These are phyloP conservation scores for Fusarium foetens DNA, from an alignment of 2,329 filamentous ascomycete species.

Conservation along the genomic window DNA sequence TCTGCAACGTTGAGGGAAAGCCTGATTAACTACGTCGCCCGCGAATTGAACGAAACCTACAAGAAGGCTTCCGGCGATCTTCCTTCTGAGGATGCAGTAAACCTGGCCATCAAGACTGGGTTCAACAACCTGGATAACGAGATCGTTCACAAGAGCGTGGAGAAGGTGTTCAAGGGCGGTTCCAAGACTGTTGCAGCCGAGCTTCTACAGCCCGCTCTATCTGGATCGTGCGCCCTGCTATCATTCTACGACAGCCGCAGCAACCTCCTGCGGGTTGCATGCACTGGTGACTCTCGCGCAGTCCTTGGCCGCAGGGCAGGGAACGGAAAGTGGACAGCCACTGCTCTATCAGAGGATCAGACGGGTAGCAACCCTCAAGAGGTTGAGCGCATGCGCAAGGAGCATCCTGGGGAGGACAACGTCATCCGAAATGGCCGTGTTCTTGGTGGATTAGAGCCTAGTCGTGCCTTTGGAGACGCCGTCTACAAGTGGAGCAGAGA, in stretches of 20 bases:
- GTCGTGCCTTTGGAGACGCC: constrained; percentile 93
- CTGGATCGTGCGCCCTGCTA: constrained; percentile 94
- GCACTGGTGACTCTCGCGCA: constrained; percentile 95
- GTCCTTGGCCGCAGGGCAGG: constrained; percentile 82
- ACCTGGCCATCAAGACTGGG: constrained; percentile 90
- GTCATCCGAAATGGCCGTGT: constrained; percentile 91
- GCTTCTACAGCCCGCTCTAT: constrained; percentile 89
- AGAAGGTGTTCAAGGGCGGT: constrained; percentile 88
- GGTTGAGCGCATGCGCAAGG: constrained; percentile 80
- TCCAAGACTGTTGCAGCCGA: constrained; percentile 93
- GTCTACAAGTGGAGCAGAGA: constrained; percentile 96
- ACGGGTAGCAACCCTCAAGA: constrained; percentile 91
- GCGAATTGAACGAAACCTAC: constrained; percentile 93
- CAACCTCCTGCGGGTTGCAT: constrained; percentile 91
- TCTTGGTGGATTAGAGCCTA: constrained; percentile 90
- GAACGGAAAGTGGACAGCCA: constrained; percentile 93
- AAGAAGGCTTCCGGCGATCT: constrained; percentile 72
- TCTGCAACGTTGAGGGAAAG: constrained; percentile 94
- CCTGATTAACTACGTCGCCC: constrained; percentile 90
- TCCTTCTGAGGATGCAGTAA: constrained; percentile 83
- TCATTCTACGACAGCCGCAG: constrained; percentile 94
- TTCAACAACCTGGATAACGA: constrained; percentile 92
- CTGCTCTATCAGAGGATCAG: constrained; percentile 89
- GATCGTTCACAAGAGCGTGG: constrained; percentile 91
- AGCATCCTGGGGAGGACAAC: constrained; percentile 89